These are phyloP conservation scores for Scutellaria barbata DNA, from an alignment of 257 asterid genomes.

Conservation along the genomic window DNA sequence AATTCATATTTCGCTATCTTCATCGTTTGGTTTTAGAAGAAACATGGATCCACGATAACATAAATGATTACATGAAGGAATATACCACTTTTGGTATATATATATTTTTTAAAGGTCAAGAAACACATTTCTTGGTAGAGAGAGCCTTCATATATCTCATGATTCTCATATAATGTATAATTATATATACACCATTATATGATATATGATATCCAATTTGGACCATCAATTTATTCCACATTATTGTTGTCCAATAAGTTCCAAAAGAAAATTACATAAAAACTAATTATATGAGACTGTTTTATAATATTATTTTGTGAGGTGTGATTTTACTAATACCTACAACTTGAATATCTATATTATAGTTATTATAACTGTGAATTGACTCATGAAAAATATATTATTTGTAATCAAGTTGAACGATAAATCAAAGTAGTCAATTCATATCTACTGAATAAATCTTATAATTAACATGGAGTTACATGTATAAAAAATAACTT, in stretches of 20 bases:
- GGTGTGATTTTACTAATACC: too few species aligned
- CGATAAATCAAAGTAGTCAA: too few species aligned
- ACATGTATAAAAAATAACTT: too few species aligned
- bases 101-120: neutral
- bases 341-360: too few species aligned
- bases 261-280: neutral
- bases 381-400: too few species aligned
- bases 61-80: constrained; percentile 30
- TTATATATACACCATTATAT: constrained; percentile 18
- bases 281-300: too few species aligned
- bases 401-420: too few species aligned
- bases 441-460: too few species aligned
- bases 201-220: constrained; percentile 11
- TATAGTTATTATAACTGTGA: too few species aligned
- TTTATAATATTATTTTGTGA: too few species aligned
- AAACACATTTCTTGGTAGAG: constrained; percentile 35
- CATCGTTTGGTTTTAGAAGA: constrained; percentile 16
- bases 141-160: constrained; percentile 30
- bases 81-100: constrained; percentile 24
- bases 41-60: constrained; percentile 25
- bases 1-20: constrained; percentile 12
- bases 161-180: constrained; percentile 19
- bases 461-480: too few species aligned
- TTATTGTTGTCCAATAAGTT: neutral
- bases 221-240: constrained; percentile 34